phyloP scores from a whole-genome alignment of 139 green algal species.

The Raphidocelis subcapitata region DNA sequence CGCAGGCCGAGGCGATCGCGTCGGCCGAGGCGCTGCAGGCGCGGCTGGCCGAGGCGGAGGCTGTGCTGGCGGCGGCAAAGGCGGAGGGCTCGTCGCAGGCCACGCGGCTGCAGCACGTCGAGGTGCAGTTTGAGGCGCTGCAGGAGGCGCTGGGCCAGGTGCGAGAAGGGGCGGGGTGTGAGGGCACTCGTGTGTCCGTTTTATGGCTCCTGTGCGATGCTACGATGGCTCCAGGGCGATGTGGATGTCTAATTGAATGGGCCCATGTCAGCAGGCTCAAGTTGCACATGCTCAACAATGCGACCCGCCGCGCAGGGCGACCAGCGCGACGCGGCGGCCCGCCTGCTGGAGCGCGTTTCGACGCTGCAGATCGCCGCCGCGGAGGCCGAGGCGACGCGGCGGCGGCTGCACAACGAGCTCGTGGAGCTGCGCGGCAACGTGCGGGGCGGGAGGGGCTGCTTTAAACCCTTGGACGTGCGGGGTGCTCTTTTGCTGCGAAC shows the following conservation, averaged over 20 bases:
- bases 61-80: constrained; percentile 10
- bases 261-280: not conserved
- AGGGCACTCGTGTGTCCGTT: too few relatives aligned
- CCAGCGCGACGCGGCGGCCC: constrained; percentile 68
- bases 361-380: constrained; percentile 61
- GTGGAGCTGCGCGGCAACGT: constrained; percentile 85
- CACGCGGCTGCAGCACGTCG: constrained; percentile 47
- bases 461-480: too few relatives aligned
- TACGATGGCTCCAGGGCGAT: not conserved
- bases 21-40: too few relatives aligned
- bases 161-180: too few relatives aligned
- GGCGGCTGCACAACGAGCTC: constrained; percentile 84
- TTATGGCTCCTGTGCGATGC: not conserved
- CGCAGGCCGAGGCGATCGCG: constrained; percentile 1
- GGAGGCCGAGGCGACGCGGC: constrained; percentile 52
- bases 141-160: constrained; percentile 24
- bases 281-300: not conserved
- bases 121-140: constrained; percentile 78
- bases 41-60: not conserved
- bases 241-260: too few relatives aligned
- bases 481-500: too few relatives aligned
- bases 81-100: constrained; percentile 29
- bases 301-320: constrained; percentile 19
- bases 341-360: constrained; percentile 70
- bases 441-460: too few relatives aligned